Base-by-base conservation (phyloP, 345 rosid genomes). In the Aegle marmelos region DNA sequence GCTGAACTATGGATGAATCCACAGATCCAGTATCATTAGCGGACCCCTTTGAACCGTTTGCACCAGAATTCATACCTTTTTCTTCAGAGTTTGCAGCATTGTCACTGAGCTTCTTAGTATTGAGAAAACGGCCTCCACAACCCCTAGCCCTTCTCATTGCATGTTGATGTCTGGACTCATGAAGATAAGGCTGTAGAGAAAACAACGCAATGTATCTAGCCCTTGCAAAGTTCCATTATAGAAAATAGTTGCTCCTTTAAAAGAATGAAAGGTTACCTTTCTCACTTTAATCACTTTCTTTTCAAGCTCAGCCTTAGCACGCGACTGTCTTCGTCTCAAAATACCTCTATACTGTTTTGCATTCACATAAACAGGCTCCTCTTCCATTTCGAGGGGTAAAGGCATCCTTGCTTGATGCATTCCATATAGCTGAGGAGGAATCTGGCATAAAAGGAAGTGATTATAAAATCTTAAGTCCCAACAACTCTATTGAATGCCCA, bases 301-400 rank as follows among this genome's bases (percentile, higher is more conserved):
- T 76, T 85, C 90, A 73, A 88, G 89, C 86, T 89, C 93, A 36
- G 91, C 91, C 88, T 91, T 91, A 22, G 95, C 93, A 41, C 93
- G 93, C 31, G 87, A 82, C 77, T 87, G 89, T 72, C 95, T 86
- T 76, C 95, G 86, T 45, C 95, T 84, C 83, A 91, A 31, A 73
- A 91, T 91, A 58, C 95, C 95, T 73, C 85, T 88, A 82, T 86
- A 91, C 80, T 91, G 95, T 83, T 91, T 91, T 56, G 95, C 91
- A 82, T 91, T 91, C 50, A 89, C 95, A 81, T 78, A 91, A 68
- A 91, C 93, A 73, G 93, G 95, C 82, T 89, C 93, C 79, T 89
- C 90, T 74, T 85, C 90, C 91, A 91, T 86, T 77, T 87, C 90
- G 63, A 89, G 86, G 59, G 95, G 95, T 87, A 91, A 79, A 70